Conservation (phyloP, 1,284 basidiomycete genomes). For the Trametes versicolor region DNA sequence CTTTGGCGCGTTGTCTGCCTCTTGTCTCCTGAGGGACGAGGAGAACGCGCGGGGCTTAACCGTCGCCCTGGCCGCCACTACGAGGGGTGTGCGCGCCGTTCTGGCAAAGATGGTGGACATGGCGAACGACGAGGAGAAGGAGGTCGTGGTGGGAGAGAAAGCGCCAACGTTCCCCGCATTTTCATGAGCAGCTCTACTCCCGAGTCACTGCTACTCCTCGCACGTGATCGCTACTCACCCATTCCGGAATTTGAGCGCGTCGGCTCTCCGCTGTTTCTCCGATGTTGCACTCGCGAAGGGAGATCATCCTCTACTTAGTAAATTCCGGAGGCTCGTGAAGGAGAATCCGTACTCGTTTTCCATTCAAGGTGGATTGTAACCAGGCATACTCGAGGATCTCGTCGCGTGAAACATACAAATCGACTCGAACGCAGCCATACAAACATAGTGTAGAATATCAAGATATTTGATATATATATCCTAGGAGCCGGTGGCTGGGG, state of each 20-base stretch:
- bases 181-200: constrained; percentile 6
- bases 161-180: constrained; percentile 20
- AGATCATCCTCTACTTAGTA: background rate
- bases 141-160: constrained; percentile 26
- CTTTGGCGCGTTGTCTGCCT: constrained; percentile 49
- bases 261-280: background rate
- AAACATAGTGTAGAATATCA: no score
- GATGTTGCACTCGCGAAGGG: background rate
- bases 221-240: constrained; percentile 26
- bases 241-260: background rate
- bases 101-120: constrained; percentile 29
- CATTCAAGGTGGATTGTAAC: no score
- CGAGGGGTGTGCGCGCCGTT: constrained; percentile 25
- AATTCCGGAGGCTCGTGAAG: background rate
- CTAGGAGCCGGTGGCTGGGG: no score
- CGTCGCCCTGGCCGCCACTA: constrained; percentile 13
- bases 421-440: no score
- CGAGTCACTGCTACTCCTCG: constrained; percentile 27
- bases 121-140: constrained; percentile 4
- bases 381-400: no score
- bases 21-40: constrained; percentile 44
- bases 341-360: no score
- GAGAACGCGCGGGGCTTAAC: constrained; percentile 47
- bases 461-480: no score
- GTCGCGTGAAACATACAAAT: no score